Base-by-base conservation (phyloP, 371 early-diverging fungal species). In the Mucor plumbeus region DNA sequence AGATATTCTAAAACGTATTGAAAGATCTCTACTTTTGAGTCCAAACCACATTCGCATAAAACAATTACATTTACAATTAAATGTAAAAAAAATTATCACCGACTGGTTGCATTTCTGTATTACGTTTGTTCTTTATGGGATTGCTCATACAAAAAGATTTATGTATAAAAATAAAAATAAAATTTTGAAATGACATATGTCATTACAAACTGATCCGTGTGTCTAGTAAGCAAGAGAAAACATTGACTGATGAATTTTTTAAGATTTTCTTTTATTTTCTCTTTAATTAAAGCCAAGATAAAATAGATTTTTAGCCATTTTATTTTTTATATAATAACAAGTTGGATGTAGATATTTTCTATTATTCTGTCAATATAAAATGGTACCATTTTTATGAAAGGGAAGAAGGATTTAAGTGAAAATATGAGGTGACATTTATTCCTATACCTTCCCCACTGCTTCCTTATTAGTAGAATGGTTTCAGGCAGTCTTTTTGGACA, bases 361-460 rank as follows among this genome's bases (percentile, higher is more conserved):
- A 26, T 11, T 50, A n/a, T 50, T 50, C 13, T 50, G 50, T 21
- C 13, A 9, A 10, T 10, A 21, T 50, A 21, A 50, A 2, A 26
- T 21, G 44, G 44, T 44, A 17, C 44, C 44, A 44, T 7, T 44
- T 44, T 8, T n/a, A 44, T 44, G 44, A n/a, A 17, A 44, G 44
- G 8, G 17, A 26, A 48, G 21, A 48, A 26, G 50, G 50, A 26
- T 50, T 8, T 50, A 50, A 10, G 17, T 13, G 10, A 21, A 4
- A 50, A 21, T 9, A 50, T 50, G 26, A 50, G 50, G 50, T 50
- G 50, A 50, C 21, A 50, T 50, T 50, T 50, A 15, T 7, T n/a
- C 15, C n/a, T 6, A n/a, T 5, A 44, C 50, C 50, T 50, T 50
- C 50, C 26, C 50, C 50, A 50, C 50, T 26, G 50, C 26, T 50